Evolutionary conservation across 192 early-diverging fungal genomes (phyloP).

Genomic region (Coemansia sp.): DNA sequence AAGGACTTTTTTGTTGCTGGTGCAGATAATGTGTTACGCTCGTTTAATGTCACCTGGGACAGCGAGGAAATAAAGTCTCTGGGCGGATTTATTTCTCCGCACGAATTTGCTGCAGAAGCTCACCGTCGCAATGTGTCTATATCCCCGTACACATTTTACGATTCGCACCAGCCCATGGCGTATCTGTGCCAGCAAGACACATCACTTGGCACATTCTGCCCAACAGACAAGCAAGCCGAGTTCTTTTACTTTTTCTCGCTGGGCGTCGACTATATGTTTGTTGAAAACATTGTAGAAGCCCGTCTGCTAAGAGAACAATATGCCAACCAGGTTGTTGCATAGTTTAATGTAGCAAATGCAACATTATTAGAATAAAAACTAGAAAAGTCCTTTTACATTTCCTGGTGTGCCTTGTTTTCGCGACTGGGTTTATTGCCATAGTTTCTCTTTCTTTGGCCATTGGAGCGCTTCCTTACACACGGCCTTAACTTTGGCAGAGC

Average conservation of each 20-base stretch:
- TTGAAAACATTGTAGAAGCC: conserved; percentile 50
- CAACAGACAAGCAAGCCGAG: conserved; percentile 24
- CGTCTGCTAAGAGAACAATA: background rate
- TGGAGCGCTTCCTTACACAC: background rate
- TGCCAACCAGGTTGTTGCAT: too few relatives aligned
- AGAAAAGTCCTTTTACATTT: background rate
- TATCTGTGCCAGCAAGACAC: conserved; percentile 34
- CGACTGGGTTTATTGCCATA: background rate
- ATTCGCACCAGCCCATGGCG: conserved; percentile 40
- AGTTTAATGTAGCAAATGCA: too few relatives aligned
- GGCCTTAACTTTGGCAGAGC: background rate
- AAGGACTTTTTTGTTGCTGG: conserved; percentile 52
- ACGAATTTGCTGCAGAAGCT: conserved; percentile 19
- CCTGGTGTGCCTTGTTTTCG: background rate
- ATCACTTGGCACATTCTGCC: conserved; percentile 15
- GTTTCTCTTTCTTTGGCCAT: background rate
- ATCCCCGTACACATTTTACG: conserved; percentile 53
- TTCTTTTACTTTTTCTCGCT: conserved; percentile 40
- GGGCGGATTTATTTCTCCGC: conserved; percentile 42
- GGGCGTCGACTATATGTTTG: conserved; percentile 52
- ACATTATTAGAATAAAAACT: too few relatives aligned
- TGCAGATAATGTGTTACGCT: conserved; percentile 21
- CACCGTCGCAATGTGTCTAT: conserved; percentile 37
- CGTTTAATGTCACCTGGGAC: conserved; percentile 40
- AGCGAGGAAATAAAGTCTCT: conserved; percentile 22